Evolutionary conservation across 2,329 filamentous ascomycete species (phyloP), one percentile per base, ranked within the genome.

Genomic region (Fusarium sp.): DNA sequence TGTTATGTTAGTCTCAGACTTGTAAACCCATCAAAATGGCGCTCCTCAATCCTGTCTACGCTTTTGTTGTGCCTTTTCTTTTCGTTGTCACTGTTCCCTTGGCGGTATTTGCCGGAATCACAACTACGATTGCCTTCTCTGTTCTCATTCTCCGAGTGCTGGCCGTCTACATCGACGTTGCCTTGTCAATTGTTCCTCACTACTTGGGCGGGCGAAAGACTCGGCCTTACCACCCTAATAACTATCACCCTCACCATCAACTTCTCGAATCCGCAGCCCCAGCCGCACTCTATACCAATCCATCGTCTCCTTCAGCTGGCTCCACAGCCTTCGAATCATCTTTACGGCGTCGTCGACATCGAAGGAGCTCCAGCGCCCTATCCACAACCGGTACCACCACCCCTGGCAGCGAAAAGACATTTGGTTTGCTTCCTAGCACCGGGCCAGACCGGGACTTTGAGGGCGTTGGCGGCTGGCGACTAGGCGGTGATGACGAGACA

Each of bases 151-250:
- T 90, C 65, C 84, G 89, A 24, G 84, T 89, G 24, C 79, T 85
- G 45, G 74, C 90, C 51, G 84, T 91, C 56, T 91, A 91, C 73
- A 78, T 90, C 62, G 88, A 91, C 72, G 81, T 92, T 51, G 84
- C 82, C 43, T 76, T 87, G 20, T 86, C 86, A 9, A 80, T 90
- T 5, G 74, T 90, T 3, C 84, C 85, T 7, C 85, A 86, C 52
- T 85, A 86, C 63, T 76, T 91, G 28, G 78, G 81, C 54, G 79
- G 81, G 62, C 76, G 79, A 60, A 75, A 76, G 50, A 71, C 71
- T 40, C 78, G 75, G 22, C 73, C 67, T 56, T 75, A 74, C 59
- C 54, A 71, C 62, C 49, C 67, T 56, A 63, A 56, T 56, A 44
- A 66, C 54, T 57, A 62, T 20, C 65, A 59, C 46, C 43, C 68